phyloP scores from a whole-genome alignment of 1,139 yeast species.

The Lodderomyces elongisporus region DNA sequence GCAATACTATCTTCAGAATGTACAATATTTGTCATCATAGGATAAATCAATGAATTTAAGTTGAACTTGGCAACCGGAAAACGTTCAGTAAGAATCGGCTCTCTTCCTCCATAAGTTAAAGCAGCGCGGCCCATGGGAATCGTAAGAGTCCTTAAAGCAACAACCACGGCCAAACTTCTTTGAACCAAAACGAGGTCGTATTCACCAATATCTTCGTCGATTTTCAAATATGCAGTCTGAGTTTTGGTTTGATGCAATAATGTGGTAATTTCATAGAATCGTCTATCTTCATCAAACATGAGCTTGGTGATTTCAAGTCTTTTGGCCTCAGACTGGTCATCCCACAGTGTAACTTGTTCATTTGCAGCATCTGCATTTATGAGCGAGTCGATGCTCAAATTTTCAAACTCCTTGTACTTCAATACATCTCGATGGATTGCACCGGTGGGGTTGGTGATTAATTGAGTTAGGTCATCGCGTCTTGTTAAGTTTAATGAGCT shows the following conservation, averaged over 20 bases:
- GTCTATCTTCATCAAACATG: slow-evolving; percentile 71
- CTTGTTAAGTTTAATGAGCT: slow-evolving; percentile 58
- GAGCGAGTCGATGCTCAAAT: slow-evolving; percentile 36
- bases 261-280: slow-evolving; percentile 73
- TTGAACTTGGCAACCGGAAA: slow-evolving; percentile 77
- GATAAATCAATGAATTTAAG: slow-evolving; percentile 61
- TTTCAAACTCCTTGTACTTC: background rate
- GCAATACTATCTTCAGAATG: slow-evolving; percentile 53
- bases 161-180: slow-evolving; percentile 57
- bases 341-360: slow-evolving; percentile 56
- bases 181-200: slow-evolving; percentile 55
- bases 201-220: slow-evolving; percentile 41
- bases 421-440: slow-evolving; percentile 4
- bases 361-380: slow-evolving; percentile 22
- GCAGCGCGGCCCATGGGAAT: slow-evolving; percentile 79
- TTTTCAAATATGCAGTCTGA: slow-evolving; percentile 44
- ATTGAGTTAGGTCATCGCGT: slow-evolving; percentile 51
- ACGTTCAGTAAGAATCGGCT: slow-evolving; percentile 79
- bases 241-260: slow-evolving; percentile 66
- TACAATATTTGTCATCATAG: slow-evolving; percentile 61
- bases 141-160: slow-evolving; percentile 69
- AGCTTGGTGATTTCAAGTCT: slow-evolving; percentile 60
- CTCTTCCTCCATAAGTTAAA: slow-evolving; percentile 61
- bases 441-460: slow-evolving; percentile 1
- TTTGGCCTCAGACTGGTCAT: slow-evolving; percentile 63